Conservation (phyloP, 2,329 filamentous ascomycete genomes). For the Penicillium sp. region DNA sequence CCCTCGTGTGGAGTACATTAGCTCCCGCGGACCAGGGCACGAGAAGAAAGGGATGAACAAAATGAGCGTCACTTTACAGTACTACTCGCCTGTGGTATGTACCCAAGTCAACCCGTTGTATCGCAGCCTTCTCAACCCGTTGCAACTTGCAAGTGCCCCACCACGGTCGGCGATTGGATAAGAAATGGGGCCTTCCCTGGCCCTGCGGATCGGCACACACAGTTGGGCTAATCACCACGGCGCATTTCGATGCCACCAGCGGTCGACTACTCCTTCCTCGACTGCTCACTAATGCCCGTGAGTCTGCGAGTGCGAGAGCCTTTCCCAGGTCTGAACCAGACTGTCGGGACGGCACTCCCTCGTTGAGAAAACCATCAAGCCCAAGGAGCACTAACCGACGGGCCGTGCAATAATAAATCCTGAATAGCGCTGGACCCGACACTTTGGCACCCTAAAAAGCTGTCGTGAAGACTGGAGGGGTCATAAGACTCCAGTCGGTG, state of each 20-base stretch:
- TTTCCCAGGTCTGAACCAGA: constrained; percentile 17
- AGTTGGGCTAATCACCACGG: constrained; percentile 15
- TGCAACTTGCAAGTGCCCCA: constrained; percentile 3
- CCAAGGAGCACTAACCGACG: constrained; percentile 3
- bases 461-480: constrained; percentile 28
- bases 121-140: constrained; percentile 11
- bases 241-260: constrained; percentile 13
- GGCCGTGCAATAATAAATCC: neutral
- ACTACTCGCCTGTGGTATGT: neutral
- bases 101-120: neutral
- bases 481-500: constrained; percentile 32
- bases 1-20: neutral
- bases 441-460: constrained; percentile 22
- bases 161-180: constrained; percentile 19
- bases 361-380: neutral
- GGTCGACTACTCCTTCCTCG: constrained; percentile 8
- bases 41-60: neutral
- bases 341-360: constrained; percentile 14
- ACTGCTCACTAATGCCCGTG: constrained; percentile 6
- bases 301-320: too few species aligned
- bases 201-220: constrained; percentile 17
- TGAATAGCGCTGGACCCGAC: constrained; percentile 21
- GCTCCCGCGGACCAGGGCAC: neutral
- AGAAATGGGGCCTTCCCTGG: constrained; percentile 11
- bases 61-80: constrained; percentile 1